Percentiles rank a stretch among this genome's conserved stretches.
These are phyloP conservation scores for Whalleya microplaca DNA, from an alignment of 2,329 filamentous ascomycete species.

Conservation along the genomic window DNA sequence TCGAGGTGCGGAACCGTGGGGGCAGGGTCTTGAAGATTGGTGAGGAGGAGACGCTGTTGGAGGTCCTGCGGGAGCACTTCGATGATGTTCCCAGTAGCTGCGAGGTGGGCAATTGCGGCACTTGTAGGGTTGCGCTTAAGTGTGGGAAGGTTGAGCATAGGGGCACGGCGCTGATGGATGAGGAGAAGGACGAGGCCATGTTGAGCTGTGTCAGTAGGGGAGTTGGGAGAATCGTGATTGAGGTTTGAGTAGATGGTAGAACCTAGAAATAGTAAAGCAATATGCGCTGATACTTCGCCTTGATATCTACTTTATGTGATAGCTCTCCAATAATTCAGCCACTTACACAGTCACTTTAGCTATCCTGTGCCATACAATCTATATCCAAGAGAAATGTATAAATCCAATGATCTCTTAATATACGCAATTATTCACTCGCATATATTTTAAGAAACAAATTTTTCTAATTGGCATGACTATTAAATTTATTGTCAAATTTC, in stretches of 20 bases:
- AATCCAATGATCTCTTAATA: too few relatives aligned
- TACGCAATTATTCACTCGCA: too few relatives aligned
- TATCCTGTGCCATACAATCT: too few relatives aligned
- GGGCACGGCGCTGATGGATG: conserved; percentile 50
- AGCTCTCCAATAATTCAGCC: too few relatives aligned
- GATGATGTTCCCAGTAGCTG: conserved; percentile 52
- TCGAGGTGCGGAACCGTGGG: conserved; percentile 49
- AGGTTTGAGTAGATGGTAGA: conserved; percentile 41
- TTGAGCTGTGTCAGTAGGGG: conserved; percentile 58
- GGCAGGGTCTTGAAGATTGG: conserved; percentile 49
- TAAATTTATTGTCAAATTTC: too few relatives aligned
- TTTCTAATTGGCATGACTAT: too few relatives aligned
- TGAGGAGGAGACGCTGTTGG: conserved; percentile 53
- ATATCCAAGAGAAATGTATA: too few relatives aligned
- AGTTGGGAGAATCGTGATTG: conserved; percentile 52
- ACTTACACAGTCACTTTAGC: too few relatives aligned
- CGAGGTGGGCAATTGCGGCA: conserved; percentile 59
- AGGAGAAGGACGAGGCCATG: conserved; percentile 50
- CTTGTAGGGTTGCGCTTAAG: conserved; percentile 50
- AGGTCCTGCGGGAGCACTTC: conserved; percentile 49
- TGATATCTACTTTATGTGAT: too few relatives aligned
- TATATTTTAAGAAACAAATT: too few relatives aligned
- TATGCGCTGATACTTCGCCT: too few relatives aligned
- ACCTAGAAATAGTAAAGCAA: neutral
- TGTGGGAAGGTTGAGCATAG: conserved; percentile 52